These are phyloP conservation scores for Phylloporus sp. DNA, from an alignment of 768 basidiomycete species.

Conservation along the genomic window DNA sequence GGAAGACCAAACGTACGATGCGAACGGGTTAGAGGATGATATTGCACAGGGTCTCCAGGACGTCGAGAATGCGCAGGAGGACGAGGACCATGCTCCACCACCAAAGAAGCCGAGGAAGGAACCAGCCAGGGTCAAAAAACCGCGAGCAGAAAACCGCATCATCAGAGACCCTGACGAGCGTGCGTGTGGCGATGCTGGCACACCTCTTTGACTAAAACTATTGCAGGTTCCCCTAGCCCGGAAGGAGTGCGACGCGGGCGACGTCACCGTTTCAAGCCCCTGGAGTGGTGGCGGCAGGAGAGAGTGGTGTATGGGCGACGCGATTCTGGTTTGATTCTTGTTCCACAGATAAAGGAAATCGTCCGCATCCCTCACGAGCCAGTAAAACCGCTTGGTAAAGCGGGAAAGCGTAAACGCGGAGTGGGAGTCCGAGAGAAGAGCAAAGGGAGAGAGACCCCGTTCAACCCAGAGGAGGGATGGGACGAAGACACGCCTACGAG, in stretches of 20 bases:
- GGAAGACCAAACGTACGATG: slow-evolving; percentile 11
- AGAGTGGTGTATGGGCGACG: slow-evolving; percentile 76
- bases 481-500: slow-evolving; percentile 69
- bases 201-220: slow-evolving; percentile 7
- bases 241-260: slow-evolving; percentile 64
- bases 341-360: slow-evolving; percentile 66
- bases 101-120: slow-evolving; percentile 28
- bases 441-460: slow-evolving; percentile 25
- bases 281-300: slow-evolving; percentile 94
- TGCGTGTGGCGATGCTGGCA: slow-evolving; percentile 8
- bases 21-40: slow-evolving; percentile 38
- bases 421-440: slow-evolving; percentile 33
- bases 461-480: slow-evolving; percentile 76
- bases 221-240: slow-evolving; percentile 24
- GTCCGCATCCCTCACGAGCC: slow-evolving; percentile 50
- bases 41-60: slow-evolving; percentile 39
- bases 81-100: slow-evolving; percentile 33
- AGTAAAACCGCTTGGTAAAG: slow-evolving; percentile 42
- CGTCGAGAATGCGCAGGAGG: slow-evolving; percentile 49
- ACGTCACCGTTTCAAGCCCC: slow-evolving; percentile 63
- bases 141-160: slow-evolving; percentile 21
- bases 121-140: slow-evolving; percentile 25
- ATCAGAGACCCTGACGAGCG: slow-evolving; percentile 19
- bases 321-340: slow-evolving; percentile 44
- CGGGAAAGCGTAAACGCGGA: slow-evolving; percentile 33